Percentiles rank a stretch among this genome's conserved stretches.
These are phyloP conservation scores for Globisporangium cederbergense DNA, from an alignment of 352 stramenopile genomes.

Conservation along the genomic window DNA sequence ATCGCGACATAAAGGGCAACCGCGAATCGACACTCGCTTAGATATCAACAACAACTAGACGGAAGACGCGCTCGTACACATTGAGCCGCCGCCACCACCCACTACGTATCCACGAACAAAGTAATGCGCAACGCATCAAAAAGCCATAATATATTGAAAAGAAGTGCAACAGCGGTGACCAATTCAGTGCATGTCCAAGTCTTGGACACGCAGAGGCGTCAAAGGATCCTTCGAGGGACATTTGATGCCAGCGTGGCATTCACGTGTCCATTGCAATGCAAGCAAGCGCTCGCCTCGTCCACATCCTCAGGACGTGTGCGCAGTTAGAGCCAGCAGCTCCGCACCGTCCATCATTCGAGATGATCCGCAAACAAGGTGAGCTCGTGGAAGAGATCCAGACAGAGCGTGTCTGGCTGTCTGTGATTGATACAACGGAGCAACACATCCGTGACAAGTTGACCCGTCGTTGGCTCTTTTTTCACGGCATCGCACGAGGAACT, in stretches of 20 bases:
- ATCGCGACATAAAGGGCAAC: not conserved
- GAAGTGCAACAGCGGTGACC: too few species aligned
- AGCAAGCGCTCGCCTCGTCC: too few species aligned
- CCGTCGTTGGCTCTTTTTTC: not conserved
- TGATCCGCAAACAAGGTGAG: constrained; percentile 1
- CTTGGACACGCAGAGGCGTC: too few species aligned
- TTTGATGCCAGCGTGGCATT: too few species aligned
- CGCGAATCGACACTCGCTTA: not conserved
- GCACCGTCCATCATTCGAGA: not conserved
- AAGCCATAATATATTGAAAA: too few species aligned
- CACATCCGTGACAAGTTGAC: not conserved
- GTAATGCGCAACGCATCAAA: too few species aligned
- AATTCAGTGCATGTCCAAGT: too few species aligned
- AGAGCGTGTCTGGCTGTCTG: not conserved
- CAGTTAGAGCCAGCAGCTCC: not conserved
- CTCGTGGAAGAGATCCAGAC: not conserved
- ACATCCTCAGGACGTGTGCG: too few species aligned
- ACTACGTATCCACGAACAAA: too few species aligned
- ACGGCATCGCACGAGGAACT: not conserved
- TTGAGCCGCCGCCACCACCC: too few species aligned
- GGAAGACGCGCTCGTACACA: too few species aligned
- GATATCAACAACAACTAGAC: not conserved
- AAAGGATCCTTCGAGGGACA: too few species aligned
- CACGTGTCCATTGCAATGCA: not conserved
- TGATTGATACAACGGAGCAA: constrained; percentile 2